Base-by-base conservation (phyloP, 2,329 filamentous ascomycete species). In the Arthrocladium fulminans region DNA sequence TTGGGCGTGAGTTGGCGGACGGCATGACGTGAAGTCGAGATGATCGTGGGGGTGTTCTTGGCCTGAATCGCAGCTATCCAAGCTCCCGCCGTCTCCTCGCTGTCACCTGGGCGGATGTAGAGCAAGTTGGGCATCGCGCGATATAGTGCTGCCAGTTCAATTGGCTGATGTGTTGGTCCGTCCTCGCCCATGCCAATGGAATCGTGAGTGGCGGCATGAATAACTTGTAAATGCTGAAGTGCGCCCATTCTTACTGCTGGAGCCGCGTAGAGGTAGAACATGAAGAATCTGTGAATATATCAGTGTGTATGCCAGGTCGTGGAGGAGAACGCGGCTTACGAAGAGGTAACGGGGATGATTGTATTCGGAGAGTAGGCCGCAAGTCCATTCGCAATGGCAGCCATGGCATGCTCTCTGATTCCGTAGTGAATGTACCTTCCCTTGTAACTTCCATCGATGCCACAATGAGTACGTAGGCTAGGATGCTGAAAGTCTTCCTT, bases 371-470 rank as follows among this genome's bases (percentile, higher is more conserved):
- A 64, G 53, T 68, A 80, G 1, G 77, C 78, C 0, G 77, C 76
- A 5, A 81, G 60, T 2, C 77, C 78, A 57, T 94, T 94, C 76
- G 92, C 83, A 71, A 92, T 85, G 63, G 84, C 84, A 65, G 85
- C 87, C 88, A 94, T 94, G 60, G 73, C 86, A 70, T 94, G 88
- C 76, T 94, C 88, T 69, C 88, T 85, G 62, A 94, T 86, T 79
- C 88, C 88, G 65, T 89, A 92, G 68, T 87, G 83, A 67, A 94
- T 73, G 54, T 78, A 80, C 24, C 52, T 47, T 10, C 54, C 52
- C 4, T 19, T 7, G 42, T 51, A 56, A 42, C 43, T 50, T 27
- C 42, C 54, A 20, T 41, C 10, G 22, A 41, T 24, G 38, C 38
- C 38, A 23, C 38, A 22, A 7, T 43, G 40, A 24, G 48, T 48